These are phyloP conservation scores for Coelastrella sp. DNA, from an alignment of 139 green algal genomes.

Conservation along the genomic window DNA sequence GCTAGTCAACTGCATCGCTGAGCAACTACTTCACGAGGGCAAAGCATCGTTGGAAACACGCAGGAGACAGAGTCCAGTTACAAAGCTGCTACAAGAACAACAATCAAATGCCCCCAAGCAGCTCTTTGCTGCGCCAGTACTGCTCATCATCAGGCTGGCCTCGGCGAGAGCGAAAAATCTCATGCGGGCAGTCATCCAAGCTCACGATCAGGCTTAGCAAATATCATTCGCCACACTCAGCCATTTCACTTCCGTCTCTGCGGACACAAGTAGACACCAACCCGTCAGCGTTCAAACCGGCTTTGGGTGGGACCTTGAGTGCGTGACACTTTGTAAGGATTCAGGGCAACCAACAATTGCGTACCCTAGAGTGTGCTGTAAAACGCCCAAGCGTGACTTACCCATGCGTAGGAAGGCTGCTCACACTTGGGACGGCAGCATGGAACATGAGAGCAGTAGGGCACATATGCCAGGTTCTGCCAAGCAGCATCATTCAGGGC, in stretches of 20 bases:
- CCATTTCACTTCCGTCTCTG: background rate
- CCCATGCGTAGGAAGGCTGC: conserved; percentile 74
- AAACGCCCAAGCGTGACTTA: background rate
- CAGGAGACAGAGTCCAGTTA: background rate
- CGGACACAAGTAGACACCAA: background rate
- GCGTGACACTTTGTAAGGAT: background rate
- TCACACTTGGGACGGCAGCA: conserved; percentile 60
- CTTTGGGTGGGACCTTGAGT: no score
- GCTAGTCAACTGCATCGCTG: no score
- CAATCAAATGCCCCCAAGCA: background rate
- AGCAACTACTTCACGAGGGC: no score
- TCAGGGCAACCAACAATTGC: no score
- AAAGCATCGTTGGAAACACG: no score
- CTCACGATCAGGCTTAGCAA: no score
- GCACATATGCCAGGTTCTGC: conserved; percentile 78
- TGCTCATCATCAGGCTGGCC: background rate
- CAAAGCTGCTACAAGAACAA: background rate
- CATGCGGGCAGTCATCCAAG: no score
- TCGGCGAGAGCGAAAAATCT: background rate
- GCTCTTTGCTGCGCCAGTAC: background rate
- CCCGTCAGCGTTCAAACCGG: no score
- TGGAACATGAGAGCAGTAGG: conserved; percentile 79
- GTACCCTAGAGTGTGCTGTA: background rate
- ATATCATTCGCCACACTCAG: background rate
- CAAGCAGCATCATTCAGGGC: conserved; percentile 79